Base-by-base conservation (phyloP, 2,329 filamentous ascomycete species). In the Fusarium albidum region DNA sequence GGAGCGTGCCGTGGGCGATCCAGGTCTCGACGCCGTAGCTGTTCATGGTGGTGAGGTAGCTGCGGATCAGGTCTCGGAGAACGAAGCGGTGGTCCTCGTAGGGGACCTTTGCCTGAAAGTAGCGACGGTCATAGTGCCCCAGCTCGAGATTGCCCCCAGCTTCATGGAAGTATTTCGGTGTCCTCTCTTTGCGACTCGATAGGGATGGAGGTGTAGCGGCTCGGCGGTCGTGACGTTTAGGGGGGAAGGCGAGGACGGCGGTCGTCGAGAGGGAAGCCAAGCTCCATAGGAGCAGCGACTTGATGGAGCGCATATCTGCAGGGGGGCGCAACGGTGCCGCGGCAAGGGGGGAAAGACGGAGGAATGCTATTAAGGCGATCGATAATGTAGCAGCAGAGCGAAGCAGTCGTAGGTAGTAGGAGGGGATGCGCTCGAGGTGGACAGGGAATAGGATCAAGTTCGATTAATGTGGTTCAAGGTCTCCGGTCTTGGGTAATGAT, bases 1-100 rank as follows among this genome's bases (percentile, higher is more conserved):
- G 77, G 42, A 95, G 75, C 5, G 91, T 92, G 41, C 91, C 91
- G 71, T 96, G 91, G 32, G 91, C 91, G 53, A 96, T 85, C 91
- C 91, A 95, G 1, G 91, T 94, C 73, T 94, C 90, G 57, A 92
- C 74, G 7, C 84, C 83, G 47, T 87, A 78, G 14, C 82, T 77
- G 37, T 79, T 76, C 71, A 90, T 88, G 49, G 84, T 86, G 38
- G 80, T 79, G 37, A 95, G 80, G 74, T 95, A 95, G 44, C 89
- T 87, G 57, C 86, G 84, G 60, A 92, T 83, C 61, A 95, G 84
- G 70, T 90, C 82, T 42, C 81, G 80, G 49, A 94, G 81, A 6
- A 84, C 85, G 25, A 83, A 76, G n/a, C 81, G 80, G 66, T 90
- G 85, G 59, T 87, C 82, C 32, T 84, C 82, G 72, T 92, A 89